phyloP scores from a whole-genome alignment of 331 rosid species.

The Cydonia oblonga region DNA sequence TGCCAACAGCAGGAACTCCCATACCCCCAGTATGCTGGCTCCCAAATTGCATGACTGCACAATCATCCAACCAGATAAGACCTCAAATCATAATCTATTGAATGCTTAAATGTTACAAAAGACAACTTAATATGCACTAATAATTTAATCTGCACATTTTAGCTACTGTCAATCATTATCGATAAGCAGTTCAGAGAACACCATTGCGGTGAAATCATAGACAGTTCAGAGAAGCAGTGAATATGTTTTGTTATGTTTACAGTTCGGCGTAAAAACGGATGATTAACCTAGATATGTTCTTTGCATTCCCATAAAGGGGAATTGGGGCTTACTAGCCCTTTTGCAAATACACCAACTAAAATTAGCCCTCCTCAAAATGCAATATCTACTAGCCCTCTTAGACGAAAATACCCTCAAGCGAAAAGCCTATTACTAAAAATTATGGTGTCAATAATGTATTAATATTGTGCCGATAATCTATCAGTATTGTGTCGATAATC shows the following conservation, averaged over 20 bases:
- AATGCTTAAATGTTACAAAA: not conserved
- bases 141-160: not conserved
- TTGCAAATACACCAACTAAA: too few relatives aligned
- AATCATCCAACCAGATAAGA: conserved; percentile 9
- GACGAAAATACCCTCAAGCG: too few relatives aligned
- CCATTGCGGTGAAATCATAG: not conserved
- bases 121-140: not conserved
- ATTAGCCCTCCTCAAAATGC: too few relatives aligned
- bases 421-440: too few relatives aligned
- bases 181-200: not conserved
- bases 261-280: not conserved
- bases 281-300: not conserved
- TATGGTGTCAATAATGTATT: too few relatives aligned
- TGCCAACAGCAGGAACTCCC: conserved; percentile 99
- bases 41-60: conserved; percentile 91
- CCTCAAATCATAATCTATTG: not conserved
- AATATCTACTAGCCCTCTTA: too few relatives aligned
- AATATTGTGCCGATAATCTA: too few relatives aligned
- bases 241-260: not conserved
- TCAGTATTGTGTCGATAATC: too few relatives aligned
- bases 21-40: conserved; percentile 97
- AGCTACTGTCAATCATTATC: not conserved
- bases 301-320: too few relatives aligned
- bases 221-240: not conserved
- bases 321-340: too few relatives aligned